Evolutionary conservation across 352 stramenopile genomes (phyloP).

Genomic region (Phytophthora europaea): DNA sequence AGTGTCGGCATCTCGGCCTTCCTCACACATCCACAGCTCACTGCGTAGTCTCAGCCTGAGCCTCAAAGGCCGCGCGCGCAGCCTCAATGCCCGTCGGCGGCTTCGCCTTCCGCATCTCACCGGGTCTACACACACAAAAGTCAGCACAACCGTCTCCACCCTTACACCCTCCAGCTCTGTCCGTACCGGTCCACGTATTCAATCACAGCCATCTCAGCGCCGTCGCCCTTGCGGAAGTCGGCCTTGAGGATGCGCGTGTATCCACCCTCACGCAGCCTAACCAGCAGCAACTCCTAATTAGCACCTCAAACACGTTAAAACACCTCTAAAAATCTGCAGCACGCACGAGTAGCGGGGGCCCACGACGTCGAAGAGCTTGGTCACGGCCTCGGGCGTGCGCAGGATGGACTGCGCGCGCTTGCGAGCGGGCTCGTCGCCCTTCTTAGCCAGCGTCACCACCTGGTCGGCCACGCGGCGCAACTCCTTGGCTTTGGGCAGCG

Average conservation of each 20-base stretch:
- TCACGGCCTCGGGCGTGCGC: constrained; percentile 91
- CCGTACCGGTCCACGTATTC: constrained; percentile 97
- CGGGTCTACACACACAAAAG: constrained; percentile 51
- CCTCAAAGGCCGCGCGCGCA: constrained; percentile 57
- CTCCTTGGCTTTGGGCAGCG: constrained; percentile 97
- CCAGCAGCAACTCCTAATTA: constrained; percentile 26
- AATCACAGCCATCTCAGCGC: constrained; percentile 98
- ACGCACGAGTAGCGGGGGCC: constrained; percentile 95
- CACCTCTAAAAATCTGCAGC: constrained; percentile 20
- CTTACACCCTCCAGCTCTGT: not conserved
- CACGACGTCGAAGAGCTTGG: constrained; percentile 97
- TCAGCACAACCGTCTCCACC: constrained; percentile 1
- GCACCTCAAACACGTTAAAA: not conserved
- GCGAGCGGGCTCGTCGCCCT: constrained; percentile 85
- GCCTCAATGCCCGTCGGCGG: constrained; percentile 69
- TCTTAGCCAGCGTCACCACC: constrained; percentile 96
- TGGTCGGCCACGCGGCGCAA: constrained; percentile 94
- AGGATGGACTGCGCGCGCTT: constrained; percentile 90
- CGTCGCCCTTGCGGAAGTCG: constrained; percentile 94
- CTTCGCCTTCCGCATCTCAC: constrained; percentile 88
- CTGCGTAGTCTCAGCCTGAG: constrained; percentile 25
- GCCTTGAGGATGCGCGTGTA: constrained; percentile 98
- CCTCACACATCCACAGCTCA: constrained; percentile 21
- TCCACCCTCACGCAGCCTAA: constrained; percentile 82
- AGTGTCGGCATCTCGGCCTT: constrained; percentile 20